phyloP scores from a whole-genome alignment of 2,329 filamentous ascomycete genomes.

The Trichophyton verrucosum region DNA sequence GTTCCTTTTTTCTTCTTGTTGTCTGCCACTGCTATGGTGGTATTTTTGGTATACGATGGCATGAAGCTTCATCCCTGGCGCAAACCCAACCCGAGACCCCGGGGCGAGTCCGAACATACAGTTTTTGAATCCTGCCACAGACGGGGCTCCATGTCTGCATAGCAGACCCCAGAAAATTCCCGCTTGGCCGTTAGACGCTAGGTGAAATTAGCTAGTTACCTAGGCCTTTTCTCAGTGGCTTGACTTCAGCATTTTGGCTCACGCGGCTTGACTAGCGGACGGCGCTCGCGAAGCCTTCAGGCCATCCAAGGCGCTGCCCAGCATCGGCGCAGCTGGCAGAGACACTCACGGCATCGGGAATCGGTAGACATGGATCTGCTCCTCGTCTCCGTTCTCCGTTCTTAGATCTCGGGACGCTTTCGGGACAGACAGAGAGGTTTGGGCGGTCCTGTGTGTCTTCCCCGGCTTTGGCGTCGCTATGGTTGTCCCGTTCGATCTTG shows the following conservation, averaged over 20 bases:
- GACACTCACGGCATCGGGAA: background rate
- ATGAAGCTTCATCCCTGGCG: background rate
- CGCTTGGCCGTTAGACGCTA: background rate
- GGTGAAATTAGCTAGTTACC: background rate
- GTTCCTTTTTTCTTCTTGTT: no score
- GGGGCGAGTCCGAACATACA: background rate
- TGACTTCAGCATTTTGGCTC: background rate
- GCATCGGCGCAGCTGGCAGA: background rate
- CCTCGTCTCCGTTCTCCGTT: background rate
- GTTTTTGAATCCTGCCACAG: background rate
- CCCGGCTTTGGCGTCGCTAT: background rate
- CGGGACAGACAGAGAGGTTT: background rate
- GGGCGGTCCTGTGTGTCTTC: background rate
- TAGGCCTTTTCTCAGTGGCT: background rate
- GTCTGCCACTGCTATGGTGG: background rate
- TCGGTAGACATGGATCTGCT: background rate
- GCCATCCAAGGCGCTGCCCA: conserved; percentile 1
- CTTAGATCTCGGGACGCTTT: background rate
- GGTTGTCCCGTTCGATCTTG: background rate
- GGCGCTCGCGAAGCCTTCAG: background rate
- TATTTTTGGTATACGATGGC: background rate
- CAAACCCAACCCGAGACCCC: background rate
- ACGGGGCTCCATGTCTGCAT: background rate
- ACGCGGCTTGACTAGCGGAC: background rate
- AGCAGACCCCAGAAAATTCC: background rate